Base-by-base conservation (phyloP, 768 basidiomycete genomes). In the Mrakia gelida region DNA sequence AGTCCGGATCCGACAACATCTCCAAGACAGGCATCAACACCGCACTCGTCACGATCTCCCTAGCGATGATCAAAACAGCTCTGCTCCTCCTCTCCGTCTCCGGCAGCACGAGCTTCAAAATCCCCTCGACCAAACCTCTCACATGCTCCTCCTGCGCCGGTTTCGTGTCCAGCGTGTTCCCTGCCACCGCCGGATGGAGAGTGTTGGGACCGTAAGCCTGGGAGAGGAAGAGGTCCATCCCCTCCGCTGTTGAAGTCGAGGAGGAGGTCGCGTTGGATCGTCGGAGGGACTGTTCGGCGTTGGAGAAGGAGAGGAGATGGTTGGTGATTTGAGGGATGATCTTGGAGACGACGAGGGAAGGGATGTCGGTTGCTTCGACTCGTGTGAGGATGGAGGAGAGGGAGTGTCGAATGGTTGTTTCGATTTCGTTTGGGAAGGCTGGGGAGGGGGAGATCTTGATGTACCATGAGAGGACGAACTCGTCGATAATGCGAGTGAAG, bases 381-480 rank as follows among this genome's bases (percentile, higher is more conserved):
- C 91, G 87, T 15, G 87, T 85, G 16, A 92, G 81, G 18, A 95
- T 80, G 30, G 88, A 86, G 76, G 88, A 86, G 59, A 93, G 81
- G 3, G 89, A 88, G 13, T 88, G 87, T 81, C 94, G 91, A 45
- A 98, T 85, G 13, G 92, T 87, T 1, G 86, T 85, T 3, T 94
- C 92, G 71, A 96, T 91, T 13, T 94, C 91, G 78, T 89, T 87
- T 28, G 96, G 95, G 83, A 99, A 98, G 5, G 93, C 89, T 6
- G 92, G 90, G 0, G 94, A 95, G 16, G 90, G 88, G 8, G 96
- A 98, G 54, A 98, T 87, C 41, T 74, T 65, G 26, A 89, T 88
- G 86, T 96, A 99, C 96, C 96, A 99, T 18, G 89, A 89, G 74
- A 91, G 85, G 28, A 99, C 90, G 83, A 97, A 98, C 86, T 95